A percentile compares a stretch with the other conserved stretches of the same genome.
Evolutionary conservation across 1,139 yeast species (phyloP).

Genomic region (Wickerhamiella pararugosa): DNA sequence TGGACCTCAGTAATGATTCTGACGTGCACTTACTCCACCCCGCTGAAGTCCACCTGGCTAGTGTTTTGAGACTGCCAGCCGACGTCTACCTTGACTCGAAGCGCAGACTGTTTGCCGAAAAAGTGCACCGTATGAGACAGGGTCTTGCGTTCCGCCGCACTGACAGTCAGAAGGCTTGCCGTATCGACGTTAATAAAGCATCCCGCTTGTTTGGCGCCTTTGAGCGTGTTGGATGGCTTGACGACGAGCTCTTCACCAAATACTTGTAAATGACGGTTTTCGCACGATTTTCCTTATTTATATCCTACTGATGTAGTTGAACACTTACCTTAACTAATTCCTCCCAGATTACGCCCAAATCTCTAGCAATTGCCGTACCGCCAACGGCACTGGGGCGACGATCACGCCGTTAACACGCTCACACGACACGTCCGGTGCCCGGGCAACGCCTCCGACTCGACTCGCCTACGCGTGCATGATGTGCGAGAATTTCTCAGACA

Average conservation of each 20-base stretch:
- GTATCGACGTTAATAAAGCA: slow-evolving; percentile 94
- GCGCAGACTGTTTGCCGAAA: slow-evolving; percentile 76
- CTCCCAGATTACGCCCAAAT: neutral
- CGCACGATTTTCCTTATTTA: neutral
- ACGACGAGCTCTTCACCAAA: slow-evolving; percentile 54
- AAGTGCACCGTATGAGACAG: slow-evolving; percentile 57
- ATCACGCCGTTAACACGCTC: no score
- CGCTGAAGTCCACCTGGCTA: slow-evolving; percentile 78
- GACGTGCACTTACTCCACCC: slow-evolving; percentile 62
- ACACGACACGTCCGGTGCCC: no score
- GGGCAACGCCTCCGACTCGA: no score
- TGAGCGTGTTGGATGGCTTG: slow-evolving; percentile 92
- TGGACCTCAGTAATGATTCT: slow-evolving; percentile 76
- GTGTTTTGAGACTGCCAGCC: slow-evolving; percentile 76
- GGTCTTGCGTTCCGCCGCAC: slow-evolving; percentile 88
- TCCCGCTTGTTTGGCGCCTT: slow-evolving; percentile 82
- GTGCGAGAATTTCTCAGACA: no score
- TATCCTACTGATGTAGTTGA: neutral
- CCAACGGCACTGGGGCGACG: no score
- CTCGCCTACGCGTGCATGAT: no score
- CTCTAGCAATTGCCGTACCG: no score
- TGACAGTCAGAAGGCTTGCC: slow-evolving; percentile 94
- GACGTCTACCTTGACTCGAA: slow-evolving; percentile 83
- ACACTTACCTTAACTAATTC: no score
- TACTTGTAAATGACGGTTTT: slow-evolving; percentile 25